Evolutionary conservation across 331 rosid genomes (phyloP), one percentile per base, ranked within the genome.

Genomic region (Prunus yedoensis): DNA sequence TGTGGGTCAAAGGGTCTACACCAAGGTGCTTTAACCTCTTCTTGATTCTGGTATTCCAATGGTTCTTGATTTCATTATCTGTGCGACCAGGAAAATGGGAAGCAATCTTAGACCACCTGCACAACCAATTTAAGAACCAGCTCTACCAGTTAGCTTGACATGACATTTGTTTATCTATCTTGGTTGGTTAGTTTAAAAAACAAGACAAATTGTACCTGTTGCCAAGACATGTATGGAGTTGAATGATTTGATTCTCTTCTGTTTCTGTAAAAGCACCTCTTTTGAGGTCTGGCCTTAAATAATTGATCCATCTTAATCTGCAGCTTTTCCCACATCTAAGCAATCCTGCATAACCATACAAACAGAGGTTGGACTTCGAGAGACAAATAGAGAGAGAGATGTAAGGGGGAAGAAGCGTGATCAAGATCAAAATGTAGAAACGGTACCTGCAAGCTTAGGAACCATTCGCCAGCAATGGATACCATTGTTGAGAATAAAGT

Each of bases 71-170:
- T 73, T 94, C 97, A 23, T 94, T 94, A 81, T 94, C 99, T 0
- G 99, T 91, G 57, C 99, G 88, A 21, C 99, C 97, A 1, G 99
- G 96, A 78, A 94, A 92, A 74, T 94, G 93, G 20, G 97, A 82
- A 57, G 99, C 99, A 54, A 94, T 94, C 84, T 92, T 90, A 62
- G 99, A 94, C 99, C 99, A 94, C 87, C 99, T 94, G 79, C 58
- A 49, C 7, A 77, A 46, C 35, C 25, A 74, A 15, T 14, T 66
- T 56, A 20, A 35, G 30, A 9, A 27, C n/a, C 38, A 14, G 11
- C 66, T 60, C 10, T 2, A 27, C 8, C 66, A 14, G 63, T 57
- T 11, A 21, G 32, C 0, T 20, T 4, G 63, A 13, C 30, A 21
- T 57, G 32, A 11, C 63, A 10, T 57, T 57, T 13, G n/a, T 11